phyloP scores from a whole-genome alignment of 768 basidiomycete genomes.

The Psilocybe sp. region DNA sequence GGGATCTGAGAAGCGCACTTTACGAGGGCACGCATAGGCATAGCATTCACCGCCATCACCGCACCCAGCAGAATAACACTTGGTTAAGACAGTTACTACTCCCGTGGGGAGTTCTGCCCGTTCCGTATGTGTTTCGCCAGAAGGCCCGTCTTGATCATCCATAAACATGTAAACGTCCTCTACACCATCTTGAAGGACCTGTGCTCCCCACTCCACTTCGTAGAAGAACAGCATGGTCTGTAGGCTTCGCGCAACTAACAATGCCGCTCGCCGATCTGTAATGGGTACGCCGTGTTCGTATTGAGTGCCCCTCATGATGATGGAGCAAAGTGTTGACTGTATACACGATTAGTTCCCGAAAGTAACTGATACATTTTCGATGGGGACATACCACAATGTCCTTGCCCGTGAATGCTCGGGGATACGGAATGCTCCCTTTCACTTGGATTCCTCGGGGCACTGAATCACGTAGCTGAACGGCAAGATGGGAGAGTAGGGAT shows the following conservation, averaged over 20 bases:
- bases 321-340: slow-evolving; percentile 82
- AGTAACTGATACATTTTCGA: not conserved
- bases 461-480: slow-evolving; percentile 83
- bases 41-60: slow-evolving; percentile 79
- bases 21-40: slow-evolving; percentile 75
- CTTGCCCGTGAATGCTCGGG: slow-evolving; percentile 88
- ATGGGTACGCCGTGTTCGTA: slow-evolving; percentile 63
- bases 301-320: slow-evolving; percentile 75
- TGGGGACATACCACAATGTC: slow-evolving; percentile 42
- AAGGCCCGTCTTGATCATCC: slow-evolving; percentile 72
- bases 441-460: slow-evolving; percentile 87
- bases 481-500: slow-evolving; percentile 81
- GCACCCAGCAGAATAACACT: slow-evolving; percentile 87
- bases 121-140: slow-evolving; percentile 49
- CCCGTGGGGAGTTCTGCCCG: slow-evolving; percentile 79
- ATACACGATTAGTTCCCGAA: slow-evolving; percentile 1
- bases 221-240: slow-evolving; percentile 94
- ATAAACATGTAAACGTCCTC: slow-evolving; percentile 96
- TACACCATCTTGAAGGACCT: slow-evolving; percentile 80
- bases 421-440: slow-evolving; percentile 93
- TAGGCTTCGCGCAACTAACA: slow-evolving; percentile 84
- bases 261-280: slow-evolving; percentile 75
- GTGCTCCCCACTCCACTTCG: slow-evolving; percentile 94
- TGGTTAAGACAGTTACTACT: slow-evolving; percentile 82
- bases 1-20: slow-evolving; percentile 31